Evolutionary conservation across 2,329 filamentous ascomycete species (phyloP).

Genomic region (Camptophora hylomeconis): DNA sequence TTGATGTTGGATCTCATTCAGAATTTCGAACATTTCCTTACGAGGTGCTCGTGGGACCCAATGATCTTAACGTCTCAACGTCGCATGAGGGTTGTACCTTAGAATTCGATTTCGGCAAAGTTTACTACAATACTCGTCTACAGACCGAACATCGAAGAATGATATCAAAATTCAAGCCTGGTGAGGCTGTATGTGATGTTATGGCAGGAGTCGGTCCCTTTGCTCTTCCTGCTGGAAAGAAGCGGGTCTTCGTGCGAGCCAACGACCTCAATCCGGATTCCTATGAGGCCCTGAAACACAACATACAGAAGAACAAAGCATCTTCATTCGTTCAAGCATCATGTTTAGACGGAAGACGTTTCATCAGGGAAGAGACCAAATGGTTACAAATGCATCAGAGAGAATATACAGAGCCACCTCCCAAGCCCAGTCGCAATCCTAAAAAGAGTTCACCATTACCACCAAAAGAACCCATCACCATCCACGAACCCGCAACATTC

Average conservation of each 20-base stretch:
- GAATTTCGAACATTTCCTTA: slow-evolving; percentile 87
- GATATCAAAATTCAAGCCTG: slow-evolving; percentile 60
- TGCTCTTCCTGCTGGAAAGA: slow-evolving; percentile 80
- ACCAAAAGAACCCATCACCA: slow-evolving; percentile 17
- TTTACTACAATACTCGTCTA: slow-evolving; percentile 95
- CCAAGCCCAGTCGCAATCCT: too few relatives aligned
- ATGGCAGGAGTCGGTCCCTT: slow-evolving; percentile 98
- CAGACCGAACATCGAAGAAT: slow-evolving; percentile 79
- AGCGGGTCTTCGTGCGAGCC: slow-evolving; percentile 83
- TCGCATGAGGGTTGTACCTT: slow-evolving; percentile 77
- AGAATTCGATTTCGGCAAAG: slow-evolving; percentile 84
- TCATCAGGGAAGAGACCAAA: slow-evolving; percentile 61
- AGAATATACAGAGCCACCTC: too few relatives aligned
- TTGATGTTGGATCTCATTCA: slow-evolving; percentile 73
- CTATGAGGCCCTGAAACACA: slow-evolving; percentile 56
- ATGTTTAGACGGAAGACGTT: slow-evolving; percentile 68
- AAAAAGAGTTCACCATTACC: too few relatives aligned
- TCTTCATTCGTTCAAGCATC: slow-evolving; percentile 60
- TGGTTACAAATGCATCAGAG: slow-evolving; percentile 37
- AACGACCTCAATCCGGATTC: slow-evolving; percentile 95
- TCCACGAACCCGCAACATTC: slow-evolving; percentile 56
- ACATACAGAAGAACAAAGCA: slow-evolving; percentile 69
- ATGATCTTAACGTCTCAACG: slow-evolving; percentile 72
- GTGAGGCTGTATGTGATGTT: slow-evolving; percentile 85
- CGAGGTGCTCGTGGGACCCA: slow-evolving; percentile 71